A percentile compares a stretch with the other conserved stretches of the same genome.
phyloP scores from a whole-genome alignment of 768 basidiomycete species.

The Boletus patriciae region DNA sequence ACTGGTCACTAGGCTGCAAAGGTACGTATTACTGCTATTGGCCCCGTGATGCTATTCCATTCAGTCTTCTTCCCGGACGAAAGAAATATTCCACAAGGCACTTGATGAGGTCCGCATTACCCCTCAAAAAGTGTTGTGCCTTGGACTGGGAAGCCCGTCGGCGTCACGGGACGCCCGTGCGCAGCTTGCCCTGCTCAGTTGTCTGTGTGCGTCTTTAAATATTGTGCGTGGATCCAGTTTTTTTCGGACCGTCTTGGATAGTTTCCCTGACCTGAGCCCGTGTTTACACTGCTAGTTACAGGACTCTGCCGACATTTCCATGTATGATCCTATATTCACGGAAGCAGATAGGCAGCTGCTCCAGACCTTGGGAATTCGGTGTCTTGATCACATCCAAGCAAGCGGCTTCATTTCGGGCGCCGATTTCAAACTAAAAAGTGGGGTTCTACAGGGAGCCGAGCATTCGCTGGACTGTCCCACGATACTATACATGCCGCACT shows the following conservation, averaged over 20 bases:
- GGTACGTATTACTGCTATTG: constrained; percentile 43
- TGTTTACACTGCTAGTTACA: constrained; percentile 24
- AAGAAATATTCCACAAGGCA: constrained; percentile 40
- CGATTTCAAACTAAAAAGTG: constrained; percentile 13
- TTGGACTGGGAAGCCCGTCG: constrained; percentile 74
- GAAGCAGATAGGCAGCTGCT: constrained; percentile 57
- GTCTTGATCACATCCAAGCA: constrained; percentile 50
- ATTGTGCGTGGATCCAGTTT: constrained; percentile 57
- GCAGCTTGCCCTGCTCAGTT: constrained; percentile 67
- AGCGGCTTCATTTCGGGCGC: constrained; percentile 31
- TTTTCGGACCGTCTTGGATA: constrained; percentile 17
- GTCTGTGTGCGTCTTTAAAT: constrained; percentile 49
- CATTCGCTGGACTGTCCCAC: constrained; percentile 45
- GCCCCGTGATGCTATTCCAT: constrained; percentile 1
- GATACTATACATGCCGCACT: constrained; percentile 78
- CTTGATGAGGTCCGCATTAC: constrained; percentile 26
- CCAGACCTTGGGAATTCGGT: constrained; percentile 34
- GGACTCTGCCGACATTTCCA: constrained; percentile 48
- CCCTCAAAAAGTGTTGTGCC: constrained; percentile 51
- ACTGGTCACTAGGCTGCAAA: constrained; percentile 57
- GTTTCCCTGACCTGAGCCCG: constrained; percentile 3
- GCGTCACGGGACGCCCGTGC: constrained; percentile 59
- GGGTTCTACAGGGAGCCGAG: constrained; percentile 32
- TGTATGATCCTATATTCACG: constrained; percentile 78
- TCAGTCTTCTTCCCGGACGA: constrained; percentile 2